Percentiles rank a stretch among this genome's conserved stretches.
phyloP scores from a whole-genome alignment of 495 filamentous ascomycete genomes.

The Aspergillus sclerotioniger region DNA sequence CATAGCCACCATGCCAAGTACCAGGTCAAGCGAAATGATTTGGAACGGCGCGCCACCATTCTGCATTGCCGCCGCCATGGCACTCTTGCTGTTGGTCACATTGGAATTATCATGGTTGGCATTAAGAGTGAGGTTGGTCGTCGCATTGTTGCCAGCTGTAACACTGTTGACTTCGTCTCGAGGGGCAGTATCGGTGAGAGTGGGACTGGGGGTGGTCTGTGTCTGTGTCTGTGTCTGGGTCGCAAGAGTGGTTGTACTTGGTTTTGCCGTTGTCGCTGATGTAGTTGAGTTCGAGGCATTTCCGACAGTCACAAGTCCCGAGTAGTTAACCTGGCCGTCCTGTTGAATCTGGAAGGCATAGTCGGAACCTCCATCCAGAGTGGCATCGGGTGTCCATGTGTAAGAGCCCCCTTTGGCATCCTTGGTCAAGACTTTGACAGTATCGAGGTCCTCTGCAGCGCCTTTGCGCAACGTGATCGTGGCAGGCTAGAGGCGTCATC shows the following conservation, averaged over 20 bases:
- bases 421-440: slow-evolving; percentile 39
- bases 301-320: slow-evolving; percentile 34
- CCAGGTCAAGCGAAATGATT: slow-evolving; percentile 10
- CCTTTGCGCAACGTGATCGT: slow-evolving; percentile 49
- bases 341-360: slow-evolving; percentile 51
- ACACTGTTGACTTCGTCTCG: slow-evolving; percentile 16
- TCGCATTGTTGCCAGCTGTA: slow-evolving; percentile 19
- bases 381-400: slow-evolving; percentile 41
- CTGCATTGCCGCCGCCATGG: slow-evolving; percentile 11
- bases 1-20: slow-evolving; percentile 13
- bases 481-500: slow-evolving; percentile 25
- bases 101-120: slow-evolving; percentile 1
- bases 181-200: slow-evolving; percentile 15
- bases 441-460: slow-evolving; percentile 32
- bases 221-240: neutral
- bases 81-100: slow-evolving; percentile 16
- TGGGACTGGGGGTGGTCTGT: slow-evolving; percentile 2
- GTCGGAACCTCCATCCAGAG: slow-evolving; percentile 35
- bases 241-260: neutral
- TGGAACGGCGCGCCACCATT: slow-evolving; percentile 15
- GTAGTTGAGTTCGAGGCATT: neutral
- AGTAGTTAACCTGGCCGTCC: slow-evolving; percentile 43
- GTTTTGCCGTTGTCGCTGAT: neutral
- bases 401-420: slow-evolving; percentile 35
- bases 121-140: neutral